phyloP scores from a whole-genome alignment of 1,139 yeast species.

The Entelexis sorbosivorans region DNA sequence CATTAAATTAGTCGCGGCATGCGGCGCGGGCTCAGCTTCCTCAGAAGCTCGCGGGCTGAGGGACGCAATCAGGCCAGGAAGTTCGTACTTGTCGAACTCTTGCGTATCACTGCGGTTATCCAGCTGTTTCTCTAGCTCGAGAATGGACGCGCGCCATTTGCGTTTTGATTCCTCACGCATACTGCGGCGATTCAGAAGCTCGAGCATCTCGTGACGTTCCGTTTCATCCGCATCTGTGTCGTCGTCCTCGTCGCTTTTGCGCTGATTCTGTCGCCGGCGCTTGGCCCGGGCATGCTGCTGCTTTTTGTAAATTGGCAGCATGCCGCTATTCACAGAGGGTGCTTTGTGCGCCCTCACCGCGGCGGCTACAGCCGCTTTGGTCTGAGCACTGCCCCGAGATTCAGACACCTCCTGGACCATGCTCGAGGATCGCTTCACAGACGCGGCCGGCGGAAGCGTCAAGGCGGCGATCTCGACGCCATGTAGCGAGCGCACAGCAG shows the following conservation, averaged over 20 bases:
- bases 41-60: no score
- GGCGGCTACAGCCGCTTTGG: background rate
- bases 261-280: background rate
- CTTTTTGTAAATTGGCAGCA: background rate
- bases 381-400: background rate
- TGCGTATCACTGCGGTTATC: background rate
- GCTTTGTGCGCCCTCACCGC: background rate
- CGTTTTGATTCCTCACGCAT: background rate
- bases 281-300: background rate
- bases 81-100: background rate
- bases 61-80: background rate
- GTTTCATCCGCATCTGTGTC: constrained; percentile 7
- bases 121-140: background rate
- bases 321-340: background rate
- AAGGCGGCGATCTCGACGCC: constrained; percentile 7
- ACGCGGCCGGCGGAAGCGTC: background rate
- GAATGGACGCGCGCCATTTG: background rate
- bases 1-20: background rate
- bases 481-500: constrained; percentile 13
- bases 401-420: background rate
- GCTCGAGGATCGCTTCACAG: background rate
- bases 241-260: background rate
- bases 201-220: constrained; percentile 8
- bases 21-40: background rate
- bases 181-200: constrained; percentile 3